These are phyloP conservation scores for Cystoderma amianthinum DNA, from an alignment of 768 basidiomycete genomes.

Conservation along the genomic window DNA sequence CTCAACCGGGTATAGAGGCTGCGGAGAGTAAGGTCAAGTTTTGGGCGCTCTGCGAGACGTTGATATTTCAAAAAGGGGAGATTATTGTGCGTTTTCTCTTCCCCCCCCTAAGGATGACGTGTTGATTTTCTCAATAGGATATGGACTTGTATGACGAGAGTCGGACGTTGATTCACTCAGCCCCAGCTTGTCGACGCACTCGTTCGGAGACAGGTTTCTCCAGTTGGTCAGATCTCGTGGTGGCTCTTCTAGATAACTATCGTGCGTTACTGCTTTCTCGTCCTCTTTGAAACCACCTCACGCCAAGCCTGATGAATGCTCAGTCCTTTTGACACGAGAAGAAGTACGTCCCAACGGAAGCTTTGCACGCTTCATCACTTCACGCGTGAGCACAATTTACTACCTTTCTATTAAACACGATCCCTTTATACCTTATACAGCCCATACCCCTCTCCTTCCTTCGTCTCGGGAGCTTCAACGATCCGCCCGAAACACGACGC, in stretches of 20 bases:
- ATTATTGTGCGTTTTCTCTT: slow-evolving; percentile 51
- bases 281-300: no score
- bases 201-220: slow-evolving; percentile 61
- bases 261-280: slow-evolving; percentile 51
- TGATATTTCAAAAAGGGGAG: slow-evolving; percentile 73
- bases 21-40: slow-evolving; percentile 88
- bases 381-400: slow-evolving; percentile 42
- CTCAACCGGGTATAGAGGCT: slow-evolving; percentile 87
- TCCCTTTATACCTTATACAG: slow-evolving; percentile 25
- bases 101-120: neutral
- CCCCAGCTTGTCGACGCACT: slow-evolving; percentile 52
- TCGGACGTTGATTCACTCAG: slow-evolving; percentile 63
- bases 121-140: slow-evolving; percentile 41
- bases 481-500: slow-evolving; percentile 52
- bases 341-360: slow-evolving; percentile 44
- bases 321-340: slow-evolving; percentile 62
- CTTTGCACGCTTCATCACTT: slow-evolving; percentile 48
- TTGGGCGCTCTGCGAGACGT: slow-evolving; percentile 71
- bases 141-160: slow-evolving; percentile 76
- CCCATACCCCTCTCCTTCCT: slow-evolving; percentile 78
- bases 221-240: slow-evolving; percentile 60
- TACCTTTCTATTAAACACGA: neutral
- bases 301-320: no score
- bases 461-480: slow-evolving; percentile 60
- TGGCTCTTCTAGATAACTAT: slow-evolving; percentile 71